Evolutionary conservation across 441 rosid genomes (phyloP), one percentile per base, ranked within the genome.

Genomic region (Gossypium armourianum): DNA sequence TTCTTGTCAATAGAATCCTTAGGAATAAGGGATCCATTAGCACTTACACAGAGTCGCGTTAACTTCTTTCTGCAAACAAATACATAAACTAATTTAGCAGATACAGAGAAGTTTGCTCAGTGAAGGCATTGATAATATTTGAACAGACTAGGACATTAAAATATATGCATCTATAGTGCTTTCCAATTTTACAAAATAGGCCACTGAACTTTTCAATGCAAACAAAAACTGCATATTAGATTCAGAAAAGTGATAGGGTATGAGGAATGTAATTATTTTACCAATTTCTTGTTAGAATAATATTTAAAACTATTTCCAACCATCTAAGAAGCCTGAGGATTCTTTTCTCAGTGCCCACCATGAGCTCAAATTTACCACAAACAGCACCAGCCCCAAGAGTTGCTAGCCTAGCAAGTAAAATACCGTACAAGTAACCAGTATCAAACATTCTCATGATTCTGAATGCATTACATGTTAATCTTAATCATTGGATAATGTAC

Each of bases 11-110:
- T 62, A 26, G 79, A 82, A 67, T 85, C 96, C 80, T 86, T 92
- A 0, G 97, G 86, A 70, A 89, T 75, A 64, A 88, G 56, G 69
- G 90, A 85, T 45, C 97, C 97, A 81, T 92, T 94, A 62, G 99
- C 94, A 71, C 79, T 89, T 68, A 92, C 90, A 62, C 93, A 87
- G 21, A 92, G 77, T 69, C 86, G 74, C 1, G 97, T 84, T 81
- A 88, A 76, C 82, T 86, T 92, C 85, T 88, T 87, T 83, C 96
- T 94, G 96, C 78, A 59, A 60, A 60, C 1, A 60, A 24, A 60
- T 20, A 28, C 10, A 67, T 50, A 24, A 50, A 64, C 1, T 2
- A 47, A 64, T 64, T 15, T 24, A 15, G 70, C 10, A 65, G 36
- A 28, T 50, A 15, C 26, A 50, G 23, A 52, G 10, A 9, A 10